Percentiles rank a stretch among this genome's conserved stretches.
Conservation (phyloP, 345 rosid genomes). For the Brassica napus region DNA sequence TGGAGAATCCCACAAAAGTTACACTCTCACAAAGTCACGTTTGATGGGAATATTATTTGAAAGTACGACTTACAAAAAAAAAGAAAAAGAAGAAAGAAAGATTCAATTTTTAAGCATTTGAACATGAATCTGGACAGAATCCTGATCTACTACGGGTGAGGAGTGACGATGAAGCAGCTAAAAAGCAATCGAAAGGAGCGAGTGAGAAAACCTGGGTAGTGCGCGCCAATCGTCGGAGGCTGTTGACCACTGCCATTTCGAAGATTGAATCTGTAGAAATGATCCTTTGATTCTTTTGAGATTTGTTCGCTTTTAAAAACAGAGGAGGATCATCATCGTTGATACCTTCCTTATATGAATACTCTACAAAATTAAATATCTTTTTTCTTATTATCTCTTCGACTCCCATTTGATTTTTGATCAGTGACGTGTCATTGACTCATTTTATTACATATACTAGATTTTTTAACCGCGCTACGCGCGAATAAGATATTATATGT, state of each 20-base stretch:
- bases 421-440: slow-evolving; percentile 28
- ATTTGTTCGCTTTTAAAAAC: not conserved
- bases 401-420: slow-evolving; percentile 15
- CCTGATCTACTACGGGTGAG: slow-evolving; percentile 13
- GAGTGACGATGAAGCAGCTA: not conserved
- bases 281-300: slow-evolving; percentile 6
- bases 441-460: not conserved
- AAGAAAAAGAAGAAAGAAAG: too few species aligned
- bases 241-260: slow-evolving; percentile 31
- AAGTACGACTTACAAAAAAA: too few species aligned
- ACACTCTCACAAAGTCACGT: not conserved
- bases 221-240: slow-evolving; percentile 38
- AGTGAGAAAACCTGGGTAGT: slow-evolving; percentile 27
- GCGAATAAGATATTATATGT: too few species aligned
- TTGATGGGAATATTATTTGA: too few species aligned
- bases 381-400: not conserved
- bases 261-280: not conserved
- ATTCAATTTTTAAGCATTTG: not conserved
- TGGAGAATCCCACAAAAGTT: slow-evolving; percentile 22
- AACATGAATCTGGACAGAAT: not conserved
- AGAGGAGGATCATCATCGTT: not conserved
- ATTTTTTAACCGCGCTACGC: too few species aligned
- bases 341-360: not conserved
- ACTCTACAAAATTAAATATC: not conserved
- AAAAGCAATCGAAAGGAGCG: not conserved